Conservation (phyloP, 306 rosid species). For the Fragaria ananassa region DNA sequence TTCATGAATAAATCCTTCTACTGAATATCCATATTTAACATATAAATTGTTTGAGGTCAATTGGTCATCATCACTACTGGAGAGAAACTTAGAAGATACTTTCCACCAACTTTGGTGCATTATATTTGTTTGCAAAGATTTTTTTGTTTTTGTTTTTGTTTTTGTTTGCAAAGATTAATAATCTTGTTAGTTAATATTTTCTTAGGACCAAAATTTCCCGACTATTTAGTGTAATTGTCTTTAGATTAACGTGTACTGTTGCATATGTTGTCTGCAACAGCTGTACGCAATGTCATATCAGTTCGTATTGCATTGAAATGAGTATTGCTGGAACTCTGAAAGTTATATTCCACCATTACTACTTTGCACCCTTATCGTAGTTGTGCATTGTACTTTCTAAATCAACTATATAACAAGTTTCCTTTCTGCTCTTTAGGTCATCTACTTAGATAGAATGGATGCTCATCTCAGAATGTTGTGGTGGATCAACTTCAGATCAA, state of each 20-base stretch:
- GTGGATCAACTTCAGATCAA: neutral
- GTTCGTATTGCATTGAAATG: neutral
- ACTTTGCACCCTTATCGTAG: neutral
- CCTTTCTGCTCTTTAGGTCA: slow-evolving; percentile 16
- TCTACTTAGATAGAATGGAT: slow-evolving; percentile 19
- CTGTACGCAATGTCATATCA: neutral
- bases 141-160: no score
- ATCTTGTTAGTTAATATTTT: neutral
- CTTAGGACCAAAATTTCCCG: neutral
- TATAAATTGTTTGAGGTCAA: neutral
- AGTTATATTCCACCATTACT: neutral
- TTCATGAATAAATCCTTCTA: neutral
- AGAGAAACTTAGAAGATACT: neutral
- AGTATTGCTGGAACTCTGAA: neutral
- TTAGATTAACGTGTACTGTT: neutral
- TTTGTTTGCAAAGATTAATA: neutral
- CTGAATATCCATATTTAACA: neutral
- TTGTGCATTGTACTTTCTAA: neutral
- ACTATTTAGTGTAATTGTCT: neutral
- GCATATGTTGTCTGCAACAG: neutral
- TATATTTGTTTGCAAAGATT: neutral
- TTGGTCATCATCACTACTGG: neutral
- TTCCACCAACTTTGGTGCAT: neutral
- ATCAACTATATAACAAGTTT: neutral
- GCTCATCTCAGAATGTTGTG: neutral